These are phyloP conservation scores for Ustilago tritici DNA, from an alignment of 1,284 basidiomycete genomes.

Conservation along the genomic window DNA sequence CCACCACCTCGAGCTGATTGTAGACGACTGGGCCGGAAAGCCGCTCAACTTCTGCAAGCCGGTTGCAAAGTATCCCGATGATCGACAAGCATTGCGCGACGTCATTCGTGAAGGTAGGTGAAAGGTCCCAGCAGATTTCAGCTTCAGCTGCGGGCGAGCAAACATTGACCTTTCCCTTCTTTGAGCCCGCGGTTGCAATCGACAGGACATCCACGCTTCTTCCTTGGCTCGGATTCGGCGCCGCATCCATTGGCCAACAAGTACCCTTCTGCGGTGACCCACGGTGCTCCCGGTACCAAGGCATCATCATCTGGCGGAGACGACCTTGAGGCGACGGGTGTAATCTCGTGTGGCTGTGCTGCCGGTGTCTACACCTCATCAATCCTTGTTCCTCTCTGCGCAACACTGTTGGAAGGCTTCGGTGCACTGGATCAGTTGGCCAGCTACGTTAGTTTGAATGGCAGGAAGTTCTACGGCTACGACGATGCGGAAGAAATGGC, in stretches of 20 bases:
- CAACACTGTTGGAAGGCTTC: constrained; percentile 66
- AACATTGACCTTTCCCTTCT: not conserved
- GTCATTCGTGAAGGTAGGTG: constrained; percentile 74
- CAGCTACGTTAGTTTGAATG: constrained; percentile 63
- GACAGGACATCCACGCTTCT: constrained; percentile 91
- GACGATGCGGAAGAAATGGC: constrained; percentile 20
- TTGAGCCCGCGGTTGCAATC: not conserved
- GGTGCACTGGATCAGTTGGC: constrained; percentile 65
- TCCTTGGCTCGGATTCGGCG: constrained; percentile 96
- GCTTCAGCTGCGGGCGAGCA: not conserved
- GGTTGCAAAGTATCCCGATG: constrained; percentile 94
- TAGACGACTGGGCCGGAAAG: constrained; percentile 98
- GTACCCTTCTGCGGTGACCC: constrained; percentile 72
- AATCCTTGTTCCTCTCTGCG: constrained; percentile 67
- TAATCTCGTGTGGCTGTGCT: constrained; percentile 63
- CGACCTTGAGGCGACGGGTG: constrained; percentile 45
- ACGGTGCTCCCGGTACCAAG: constrained; percentile 49
- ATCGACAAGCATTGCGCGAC: constrained; percentile 84
- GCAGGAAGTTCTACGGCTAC: constrained; percentile 65
- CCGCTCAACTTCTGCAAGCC: constrained; percentile 98
- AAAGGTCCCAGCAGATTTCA: not conserved
- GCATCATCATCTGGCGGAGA: constrained; percentile 37
- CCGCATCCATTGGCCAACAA: constrained; percentile 89
- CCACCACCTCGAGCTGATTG: constrained; percentile 92
- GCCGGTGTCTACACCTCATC: constrained; percentile 69